Evolutionary conservation across 139 green algal species (phyloP).

Genomic region (Tetraselmis chui): DNA sequence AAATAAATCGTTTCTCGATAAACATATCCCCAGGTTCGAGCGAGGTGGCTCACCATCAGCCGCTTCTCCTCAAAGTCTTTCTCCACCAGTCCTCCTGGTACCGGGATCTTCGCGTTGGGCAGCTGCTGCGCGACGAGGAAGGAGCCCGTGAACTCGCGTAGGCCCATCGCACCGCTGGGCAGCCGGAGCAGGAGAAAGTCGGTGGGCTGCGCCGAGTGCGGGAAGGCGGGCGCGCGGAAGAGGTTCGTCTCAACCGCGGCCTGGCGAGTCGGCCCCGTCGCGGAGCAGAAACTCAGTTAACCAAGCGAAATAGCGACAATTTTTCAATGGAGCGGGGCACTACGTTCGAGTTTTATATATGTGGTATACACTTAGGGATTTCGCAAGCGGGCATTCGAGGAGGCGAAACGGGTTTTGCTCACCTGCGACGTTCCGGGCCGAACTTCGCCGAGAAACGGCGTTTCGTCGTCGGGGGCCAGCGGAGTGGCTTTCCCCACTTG

Average conservation of each 20-base stretch:
- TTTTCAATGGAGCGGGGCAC: no score
- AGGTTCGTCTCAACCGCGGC: constrained; percentile 42
- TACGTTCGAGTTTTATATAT: no score
- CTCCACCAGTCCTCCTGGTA: constrained; percentile 12
- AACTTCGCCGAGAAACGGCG: constrained; percentile 42
- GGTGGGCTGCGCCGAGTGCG: constrained; percentile 34
- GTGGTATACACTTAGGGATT: no score
- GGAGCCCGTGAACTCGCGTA: constrained; percentile 58
- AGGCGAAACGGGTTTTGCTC: no score
- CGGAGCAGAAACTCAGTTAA: no score
- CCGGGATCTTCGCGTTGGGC: constrained; percentile 34
- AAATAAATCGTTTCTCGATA: no score
- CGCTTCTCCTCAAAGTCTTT: constrained; percentile 9
- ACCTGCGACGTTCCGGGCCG: constrained; percentile 23
- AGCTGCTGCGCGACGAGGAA: constrained; percentile 65
- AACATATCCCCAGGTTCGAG: no score
- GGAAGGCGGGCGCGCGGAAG: constrained; percentile 47
- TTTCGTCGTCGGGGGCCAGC: constrained; percentile 51
- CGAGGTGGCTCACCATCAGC: neutral
- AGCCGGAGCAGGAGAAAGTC: constrained; percentile 76
- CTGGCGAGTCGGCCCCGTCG: neutral
- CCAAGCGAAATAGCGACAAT: no score
- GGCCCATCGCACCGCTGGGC: constrained; percentile 35
- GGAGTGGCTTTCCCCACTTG: constrained; percentile 38
- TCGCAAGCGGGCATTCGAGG: no score